Percentiles rank a stretch among this genome's conserved stretches.
These are phyloP conservation scores for Microdochium nivale DNA, from an alignment of 2,329 filamentous ascomycete genomes.

Conservation along the genomic window DNA sequence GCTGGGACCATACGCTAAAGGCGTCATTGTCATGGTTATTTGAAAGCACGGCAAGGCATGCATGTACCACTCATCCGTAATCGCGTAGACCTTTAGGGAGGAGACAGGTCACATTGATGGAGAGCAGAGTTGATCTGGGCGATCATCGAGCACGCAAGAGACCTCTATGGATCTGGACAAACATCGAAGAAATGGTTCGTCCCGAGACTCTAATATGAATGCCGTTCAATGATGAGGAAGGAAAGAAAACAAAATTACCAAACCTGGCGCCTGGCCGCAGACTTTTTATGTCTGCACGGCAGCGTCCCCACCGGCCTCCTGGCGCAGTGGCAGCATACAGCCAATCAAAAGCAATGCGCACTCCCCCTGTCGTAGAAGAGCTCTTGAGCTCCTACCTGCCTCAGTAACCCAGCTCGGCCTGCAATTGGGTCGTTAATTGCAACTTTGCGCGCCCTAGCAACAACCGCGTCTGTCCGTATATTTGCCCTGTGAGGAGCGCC, in stretches of 20 bases:
- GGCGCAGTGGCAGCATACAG: background rate
- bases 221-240: slow-evolving; percentile 69
- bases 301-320: background rate
- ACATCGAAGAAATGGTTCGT: slow-evolving; percentile 70
- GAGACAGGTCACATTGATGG: slow-evolving; percentile 62
- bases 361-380: background rate
- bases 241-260: slow-evolving; percentile 35
- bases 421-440: background rate
- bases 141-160: slow-evolving; percentile 96
- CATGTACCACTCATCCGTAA: slow-evolving; percentile 30
- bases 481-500: background rate
- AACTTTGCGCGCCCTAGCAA: background rate
- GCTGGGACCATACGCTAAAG: background rate
- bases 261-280: background rate
- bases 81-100: slow-evolving; percentile 29
- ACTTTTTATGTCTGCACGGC: background rate
- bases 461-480: background rate
- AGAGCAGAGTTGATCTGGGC: slow-evolving; percentile 72
- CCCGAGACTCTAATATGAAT: slow-evolving; percentile 99
- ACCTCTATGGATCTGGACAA: slow-evolving; percentile 78
- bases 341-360: too few relatives aligned
- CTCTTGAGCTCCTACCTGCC: too few relatives aligned
- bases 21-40: background rate
- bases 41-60: background rate
- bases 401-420: too few relatives aligned